phyloP scores from a whole-genome alignment of 768 basidiomycete genomes.

The Lactifluus subvellereus region DNA sequence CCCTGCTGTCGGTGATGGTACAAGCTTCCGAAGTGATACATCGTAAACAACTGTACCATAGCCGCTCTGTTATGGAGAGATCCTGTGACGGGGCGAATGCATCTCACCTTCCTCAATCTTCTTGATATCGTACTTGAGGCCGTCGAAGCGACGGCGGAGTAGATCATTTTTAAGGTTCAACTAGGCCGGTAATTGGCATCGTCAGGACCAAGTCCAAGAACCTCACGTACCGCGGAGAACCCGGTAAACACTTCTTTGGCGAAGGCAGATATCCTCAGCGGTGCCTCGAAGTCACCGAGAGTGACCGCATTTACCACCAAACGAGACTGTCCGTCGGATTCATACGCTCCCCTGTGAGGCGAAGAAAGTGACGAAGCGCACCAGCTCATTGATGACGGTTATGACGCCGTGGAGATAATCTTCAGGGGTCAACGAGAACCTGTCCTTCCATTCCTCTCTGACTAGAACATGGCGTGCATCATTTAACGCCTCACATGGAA shows the following conservation, averaged over 20 bases:
- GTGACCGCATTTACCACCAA: constrained; percentile 81
- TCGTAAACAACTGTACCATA: constrained; percentile 68
- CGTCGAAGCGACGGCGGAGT: constrained; percentile 70
- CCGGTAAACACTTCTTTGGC: constrained; percentile 80
- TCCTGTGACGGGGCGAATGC: background rate
- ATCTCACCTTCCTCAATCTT: constrained; percentile 78
- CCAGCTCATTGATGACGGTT: constrained; percentile 73
- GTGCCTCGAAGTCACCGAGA: constrained; percentile 72
- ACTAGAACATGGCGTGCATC: constrained; percentile 37
- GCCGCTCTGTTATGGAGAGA: constrained; percentile 7
- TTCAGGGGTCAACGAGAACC: constrained; percentile 58
- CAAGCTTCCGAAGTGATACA: constrained; percentile 68
- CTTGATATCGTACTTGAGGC: constrained; percentile 81
- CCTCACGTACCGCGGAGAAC: constrained; percentile 64
- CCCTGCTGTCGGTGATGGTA: constrained; percentile 27
- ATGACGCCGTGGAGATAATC: constrained; percentile 82
- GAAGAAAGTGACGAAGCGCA: constrained; percentile 32
- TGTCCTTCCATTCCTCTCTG: constrained; percentile 61
- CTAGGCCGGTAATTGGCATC: constrained; percentile 32
- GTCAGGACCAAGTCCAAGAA: background rate
- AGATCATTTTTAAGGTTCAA: constrained; percentile 78
- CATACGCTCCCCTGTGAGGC: no score
- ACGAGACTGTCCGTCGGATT: constrained; percentile 49
- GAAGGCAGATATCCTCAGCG: constrained; percentile 69
- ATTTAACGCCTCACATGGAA: background rate